Evolutionary conservation across 2,329 filamentous ascomycete genomes (phyloP).

Genomic region (Xylariaceae sp.): DNA sequence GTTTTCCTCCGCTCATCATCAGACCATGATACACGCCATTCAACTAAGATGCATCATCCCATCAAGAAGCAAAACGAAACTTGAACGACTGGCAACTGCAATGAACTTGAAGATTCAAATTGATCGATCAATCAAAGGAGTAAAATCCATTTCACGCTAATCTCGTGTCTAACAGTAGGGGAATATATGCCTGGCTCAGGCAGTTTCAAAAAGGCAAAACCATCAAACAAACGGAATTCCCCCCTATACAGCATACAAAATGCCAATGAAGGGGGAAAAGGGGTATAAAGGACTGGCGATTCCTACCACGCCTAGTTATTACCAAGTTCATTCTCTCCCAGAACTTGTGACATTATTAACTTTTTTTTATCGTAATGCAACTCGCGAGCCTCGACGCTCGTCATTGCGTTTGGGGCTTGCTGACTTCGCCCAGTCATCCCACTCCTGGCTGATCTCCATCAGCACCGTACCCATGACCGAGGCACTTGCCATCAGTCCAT

Average conservation of each 20-base stretch:
- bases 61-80: no score
- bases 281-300: no score
- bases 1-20: no score
- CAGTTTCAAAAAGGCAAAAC: neutral
- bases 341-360: neutral
- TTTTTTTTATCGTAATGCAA: conserved; percentile 17
- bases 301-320: neutral
- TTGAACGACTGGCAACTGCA: no score
- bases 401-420: conserved; percentile 38
- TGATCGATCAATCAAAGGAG: neutral
- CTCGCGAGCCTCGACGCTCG: conserved; percentile 27
- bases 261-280: no score
- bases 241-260: no score
- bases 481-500: conserved; percentile 93
- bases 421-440: conserved; percentile 76
- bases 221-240: no score
- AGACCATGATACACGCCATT: no score
- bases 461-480: conserved; percentile 90
- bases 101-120: no score
- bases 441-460: conserved; percentile 89
- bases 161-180: neutral
- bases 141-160: neutral
- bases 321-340: neutral
- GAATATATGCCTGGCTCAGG: neutral
- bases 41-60: no score